Percentiles rank a stretch among this genome's conserved stretches.
phyloP scores from a whole-genome alignment of 1,284 basidiomycete genomes.

The Rhodotorula sp. region DNA sequence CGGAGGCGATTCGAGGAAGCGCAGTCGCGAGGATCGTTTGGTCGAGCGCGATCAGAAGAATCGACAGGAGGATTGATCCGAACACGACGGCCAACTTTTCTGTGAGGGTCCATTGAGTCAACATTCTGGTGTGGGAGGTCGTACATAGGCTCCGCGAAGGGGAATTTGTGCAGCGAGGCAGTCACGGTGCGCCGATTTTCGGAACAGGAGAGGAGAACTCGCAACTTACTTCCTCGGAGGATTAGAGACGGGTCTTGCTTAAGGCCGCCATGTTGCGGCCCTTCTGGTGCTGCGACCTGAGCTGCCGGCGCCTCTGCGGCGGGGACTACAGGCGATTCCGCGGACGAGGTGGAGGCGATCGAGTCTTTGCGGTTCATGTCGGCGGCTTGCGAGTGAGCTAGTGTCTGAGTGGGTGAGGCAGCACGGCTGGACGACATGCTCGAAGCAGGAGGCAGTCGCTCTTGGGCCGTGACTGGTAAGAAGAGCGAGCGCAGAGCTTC shows the following conservation, averaged over 20 bases:
- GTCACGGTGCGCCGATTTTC: too few species aligned
- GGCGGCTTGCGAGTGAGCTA: neutral
- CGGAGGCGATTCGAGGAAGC: conserved; percentile 51
- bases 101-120: neutral
- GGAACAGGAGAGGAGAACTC: neutral
- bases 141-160: too few species aligned
- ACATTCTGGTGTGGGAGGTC: too few species aligned
- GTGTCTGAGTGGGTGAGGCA: neutral
- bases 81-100: conserved; percentile 42
- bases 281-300: neutral
- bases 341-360: neutral
- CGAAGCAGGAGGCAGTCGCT: neutral
- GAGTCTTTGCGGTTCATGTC: neutral
- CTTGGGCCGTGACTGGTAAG: too few species aligned
- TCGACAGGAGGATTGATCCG: conserved; percentile 33
- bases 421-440: neutral
- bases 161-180: too few species aligned
- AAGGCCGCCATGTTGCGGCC: neutral
- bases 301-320: neutral
- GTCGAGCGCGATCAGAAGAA: conserved; percentile 38
- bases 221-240: neutral
- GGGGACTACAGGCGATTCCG: neutral
- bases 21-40: conserved; percentile 55
- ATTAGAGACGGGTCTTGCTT: conserved; percentile 5
- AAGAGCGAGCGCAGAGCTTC: neutral